Conservation (phyloP, 257 asterid genomes). For the Lycium ferocissimum region DNA sequence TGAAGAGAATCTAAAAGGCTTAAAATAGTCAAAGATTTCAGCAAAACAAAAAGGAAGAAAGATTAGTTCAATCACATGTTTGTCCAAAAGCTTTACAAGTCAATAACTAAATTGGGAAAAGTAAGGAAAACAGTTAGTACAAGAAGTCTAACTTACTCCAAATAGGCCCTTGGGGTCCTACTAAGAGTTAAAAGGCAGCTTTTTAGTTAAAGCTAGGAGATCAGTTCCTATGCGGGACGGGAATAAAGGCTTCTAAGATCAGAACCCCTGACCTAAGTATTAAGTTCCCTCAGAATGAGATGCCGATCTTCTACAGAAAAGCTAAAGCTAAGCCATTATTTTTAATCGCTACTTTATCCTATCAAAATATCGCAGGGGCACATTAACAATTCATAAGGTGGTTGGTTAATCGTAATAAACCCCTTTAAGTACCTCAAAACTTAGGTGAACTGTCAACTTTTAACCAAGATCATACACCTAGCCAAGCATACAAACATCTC, state of each 20-base stretch:
- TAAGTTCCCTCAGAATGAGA: slow-evolving; percentile 20
- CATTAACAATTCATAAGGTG: slow-evolving; percentile 9
- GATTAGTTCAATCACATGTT: not conserved
- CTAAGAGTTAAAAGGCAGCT: not conserved
- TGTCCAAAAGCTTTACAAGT: slow-evolving; percentile 12
- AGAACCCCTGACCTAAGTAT: slow-evolving; percentile 20
- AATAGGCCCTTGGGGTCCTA: not conserved
- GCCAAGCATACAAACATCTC: slow-evolving; percentile 13
- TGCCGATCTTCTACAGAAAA: not conserved
- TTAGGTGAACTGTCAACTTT: slow-evolving; percentile 7
- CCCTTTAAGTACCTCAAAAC: slow-evolving; percentile 8
- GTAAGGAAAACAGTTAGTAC: not conserved
- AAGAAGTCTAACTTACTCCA: not conserved
- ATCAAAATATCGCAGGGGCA: not conserved
- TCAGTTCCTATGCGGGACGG: not conserved
- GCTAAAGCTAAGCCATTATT: not conserved
- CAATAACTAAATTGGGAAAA: not conserved
- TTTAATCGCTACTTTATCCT: not conserved
- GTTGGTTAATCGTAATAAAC: not conserved
- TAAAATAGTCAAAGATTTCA: not conserved
- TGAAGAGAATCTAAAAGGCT: slow-evolving; percentile 15
- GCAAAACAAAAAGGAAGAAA: not conserved
- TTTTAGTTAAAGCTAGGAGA: not conserved
- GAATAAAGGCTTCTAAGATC: not conserved
- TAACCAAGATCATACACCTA: not conserved